These are phyloP conservation scores for Carpinus fangiana DNA, from an alignment of 306 rosid genomes.

Conservation along the genomic window DNA sequence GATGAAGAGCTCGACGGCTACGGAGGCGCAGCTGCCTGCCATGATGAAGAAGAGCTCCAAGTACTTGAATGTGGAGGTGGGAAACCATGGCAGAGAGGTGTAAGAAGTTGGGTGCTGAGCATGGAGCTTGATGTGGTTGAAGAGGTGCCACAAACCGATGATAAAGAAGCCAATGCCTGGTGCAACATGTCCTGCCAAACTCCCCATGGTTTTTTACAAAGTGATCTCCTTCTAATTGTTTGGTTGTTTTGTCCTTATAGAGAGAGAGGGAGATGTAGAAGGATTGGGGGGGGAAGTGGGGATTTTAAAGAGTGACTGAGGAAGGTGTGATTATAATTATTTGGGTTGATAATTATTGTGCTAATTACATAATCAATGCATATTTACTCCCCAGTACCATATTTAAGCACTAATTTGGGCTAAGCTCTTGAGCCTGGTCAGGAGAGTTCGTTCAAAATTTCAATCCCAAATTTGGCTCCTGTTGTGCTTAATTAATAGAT, in stretches of 20 bases:
- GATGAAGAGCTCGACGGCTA: slow-evolving; percentile 82
- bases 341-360: too few relatives aligned
- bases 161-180: slow-evolving; percentile 77
- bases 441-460: too few relatives aligned
- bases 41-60: slow-evolving; percentile 64
- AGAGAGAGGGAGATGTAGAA: not conserved
- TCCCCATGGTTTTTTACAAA: slow-evolving; percentile 48
- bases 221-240: not conserved
- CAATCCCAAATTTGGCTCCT: too few relatives aligned
- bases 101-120: slow-evolving; percentile 38
- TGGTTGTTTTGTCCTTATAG: not conserved
- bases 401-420: too few relatives aligned
- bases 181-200: slow-evolving; percentile 74
- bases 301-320: not conserved
- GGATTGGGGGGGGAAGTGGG: not conserved
- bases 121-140: slow-evolving; percentile 72
- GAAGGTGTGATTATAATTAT: too few relatives aligned
- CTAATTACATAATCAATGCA: too few relatives aligned
- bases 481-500: too few relatives aligned
- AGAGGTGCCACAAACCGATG: slow-evolving; percentile 85
- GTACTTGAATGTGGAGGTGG: slow-evolving; percentile 49
- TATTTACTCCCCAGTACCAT: too few relatives aligned
- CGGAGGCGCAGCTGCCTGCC: slow-evolving; percentile 37
- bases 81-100: slow-evolving; percentile 66
- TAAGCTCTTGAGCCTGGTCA: too few relatives aligned